Base-by-base conservation (phyloP, 2,329 filamentous ascomycete genomes). In the Fusarium begoniae region DNA sequence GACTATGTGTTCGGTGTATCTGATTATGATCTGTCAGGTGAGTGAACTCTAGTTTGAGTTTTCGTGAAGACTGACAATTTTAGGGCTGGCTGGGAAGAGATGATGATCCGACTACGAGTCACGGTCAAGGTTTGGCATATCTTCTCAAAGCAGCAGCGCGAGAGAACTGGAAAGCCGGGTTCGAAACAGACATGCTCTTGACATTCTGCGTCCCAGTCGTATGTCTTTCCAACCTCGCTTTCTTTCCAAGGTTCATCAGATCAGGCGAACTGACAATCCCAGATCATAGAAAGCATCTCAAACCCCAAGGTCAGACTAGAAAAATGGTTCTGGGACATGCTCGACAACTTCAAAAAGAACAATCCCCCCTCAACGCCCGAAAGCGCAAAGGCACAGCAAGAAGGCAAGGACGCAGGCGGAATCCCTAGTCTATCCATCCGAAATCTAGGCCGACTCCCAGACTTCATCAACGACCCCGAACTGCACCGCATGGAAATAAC, bases 1-100 rank as follows among this genome's bases (percentile, higher is more conserved):
- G 24, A 83, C 82, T 0, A 76, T 84, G 41, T 83, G 81, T 22
- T 80, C 82, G 10, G 79, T 84, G 10, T 84, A 83, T 59, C 64
- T 84, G 14, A 70, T 83, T 24, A 80, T 83, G 77, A 77, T 84
- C 37, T 79, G 76, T 17, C 80, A 83, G 74, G 82, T 82, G 59
- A 13, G 78, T 62, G 2, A 20, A 6, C 12, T 5, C 3, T 0
- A 48, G 18, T 12, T 4, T 8, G 5, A 28, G 45, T 4, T 1
- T 48, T 22, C 4, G 12, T 22, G 8, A 22, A 3, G 4, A 11
- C 13, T 48, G 51, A 40, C 22, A 8, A 8, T 14, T 13, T 0
- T 24, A 80, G 82, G 78, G 78, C 3, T 83, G 82, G 81, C 70
- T 81, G 4, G 77, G 77, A 4, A 74, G 74, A 12, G 69, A 78